Percentiles rank a stretch among this genome's conserved stretches.
Evolutionary conservation across 257 asterid genomes (phyloP).

Genomic region (Salvia rosmarinus): DNA sequence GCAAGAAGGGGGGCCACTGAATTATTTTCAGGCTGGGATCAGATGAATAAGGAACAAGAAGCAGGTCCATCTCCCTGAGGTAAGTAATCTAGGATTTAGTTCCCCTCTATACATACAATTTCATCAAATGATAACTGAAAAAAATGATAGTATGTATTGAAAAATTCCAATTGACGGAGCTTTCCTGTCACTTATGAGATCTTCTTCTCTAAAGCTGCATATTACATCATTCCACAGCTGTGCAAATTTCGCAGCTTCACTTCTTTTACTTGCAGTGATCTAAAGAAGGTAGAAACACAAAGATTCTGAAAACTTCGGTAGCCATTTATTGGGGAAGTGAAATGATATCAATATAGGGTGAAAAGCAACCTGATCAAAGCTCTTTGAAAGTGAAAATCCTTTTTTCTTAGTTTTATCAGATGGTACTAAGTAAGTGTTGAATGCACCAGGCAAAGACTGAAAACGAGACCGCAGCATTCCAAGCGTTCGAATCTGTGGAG

Average conservation of each 20-base stretch:
- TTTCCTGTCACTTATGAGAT: constrained; percentile 91
- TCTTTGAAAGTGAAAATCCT: constrained; percentile 71
- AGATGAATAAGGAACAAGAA: constrained; percentile 93
- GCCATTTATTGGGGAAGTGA: constrained; percentile 26
- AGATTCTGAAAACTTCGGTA: constrained; percentile 16
- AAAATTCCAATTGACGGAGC: constrained; percentile 35
- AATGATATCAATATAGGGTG: constrained; percentile 32
- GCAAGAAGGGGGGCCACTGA: constrained; percentile 99
- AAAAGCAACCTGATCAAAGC: constrained; percentile 62
- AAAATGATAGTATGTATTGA: constrained; percentile 17
- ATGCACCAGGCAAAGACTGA: constrained; percentile 95
- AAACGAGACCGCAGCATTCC: constrained; percentile 95
- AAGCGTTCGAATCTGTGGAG: constrained; percentile 85
- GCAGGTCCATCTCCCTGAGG: constrained; percentile 99
- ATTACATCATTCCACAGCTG: constrained; percentile 97
- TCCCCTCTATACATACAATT: constrained; percentile 23
- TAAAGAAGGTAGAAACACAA: constrained; percentile 35
- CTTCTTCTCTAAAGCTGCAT: constrained; percentile 96
- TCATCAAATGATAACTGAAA: constrained; percentile 3
- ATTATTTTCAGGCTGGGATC: constrained; percentile 81
- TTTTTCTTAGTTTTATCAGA: constrained; percentile 66
- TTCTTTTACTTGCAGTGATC: constrained; percentile 76
- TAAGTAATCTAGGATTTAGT: constrained; percentile 41
- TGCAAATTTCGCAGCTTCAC: constrained; percentile 94
- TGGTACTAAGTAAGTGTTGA: constrained; percentile 83